Conservation (phyloP, 768 basidiomycete species). For the Termitomyces sp. region DNA sequence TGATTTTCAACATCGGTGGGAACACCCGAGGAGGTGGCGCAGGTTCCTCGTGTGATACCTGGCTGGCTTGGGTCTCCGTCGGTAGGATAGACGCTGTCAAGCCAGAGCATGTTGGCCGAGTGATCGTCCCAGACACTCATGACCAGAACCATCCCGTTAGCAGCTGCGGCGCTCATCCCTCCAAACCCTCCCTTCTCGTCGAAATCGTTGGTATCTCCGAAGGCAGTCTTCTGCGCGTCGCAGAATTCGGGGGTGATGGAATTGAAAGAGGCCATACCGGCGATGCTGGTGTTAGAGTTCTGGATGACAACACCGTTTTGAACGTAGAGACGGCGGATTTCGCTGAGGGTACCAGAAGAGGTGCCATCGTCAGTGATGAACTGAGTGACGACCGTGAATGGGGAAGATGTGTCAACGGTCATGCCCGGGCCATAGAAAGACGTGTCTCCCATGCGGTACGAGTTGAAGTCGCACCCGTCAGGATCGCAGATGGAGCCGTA, state of each 20-base stretch:
- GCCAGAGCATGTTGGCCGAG: slow-evolving; percentile 26
- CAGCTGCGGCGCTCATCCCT: slow-evolving; percentile 33
- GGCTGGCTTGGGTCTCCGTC: slow-evolving; percentile 2
- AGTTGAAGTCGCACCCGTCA: slow-evolving; percentile 46
- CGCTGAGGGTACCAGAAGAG: slow-evolving; percentile 43
- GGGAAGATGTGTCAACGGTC: slow-evolving; percentile 46
- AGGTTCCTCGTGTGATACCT: not conserved
- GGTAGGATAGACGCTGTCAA: slow-evolving; percentile 28
- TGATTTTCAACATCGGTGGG: not conserved
- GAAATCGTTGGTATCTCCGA: slow-evolving; percentile 21
- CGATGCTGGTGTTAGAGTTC: slow-evolving; percentile 44
- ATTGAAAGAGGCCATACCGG: slow-evolving; percentile 37
- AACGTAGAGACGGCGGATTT: slow-evolving; percentile 43
- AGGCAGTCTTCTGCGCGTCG: slow-evolving; percentile 36
- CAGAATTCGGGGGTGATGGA: slow-evolving; percentile 50
- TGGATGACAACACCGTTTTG: slow-evolving; percentile 35
- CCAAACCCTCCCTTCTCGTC: slow-evolving; percentile 19
- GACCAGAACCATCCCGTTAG: slow-evolving; percentile 40
- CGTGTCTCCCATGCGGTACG: slow-evolving; percentile 48
- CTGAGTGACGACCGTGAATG: slow-evolving; percentile 58
- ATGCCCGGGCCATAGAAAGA: slow-evolving; percentile 44
- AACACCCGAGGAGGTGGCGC: not conserved
- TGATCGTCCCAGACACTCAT: slow-evolving; percentile 42
- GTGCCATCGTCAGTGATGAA: slow-evolving; percentile 48
- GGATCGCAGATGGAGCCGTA: slow-evolving; percentile 37